These are phyloP conservation scores for Auricularia auricula-judae DNA, from an alignment of 768 basidiomycete genomes.

Conservation along the genomic window DNA sequence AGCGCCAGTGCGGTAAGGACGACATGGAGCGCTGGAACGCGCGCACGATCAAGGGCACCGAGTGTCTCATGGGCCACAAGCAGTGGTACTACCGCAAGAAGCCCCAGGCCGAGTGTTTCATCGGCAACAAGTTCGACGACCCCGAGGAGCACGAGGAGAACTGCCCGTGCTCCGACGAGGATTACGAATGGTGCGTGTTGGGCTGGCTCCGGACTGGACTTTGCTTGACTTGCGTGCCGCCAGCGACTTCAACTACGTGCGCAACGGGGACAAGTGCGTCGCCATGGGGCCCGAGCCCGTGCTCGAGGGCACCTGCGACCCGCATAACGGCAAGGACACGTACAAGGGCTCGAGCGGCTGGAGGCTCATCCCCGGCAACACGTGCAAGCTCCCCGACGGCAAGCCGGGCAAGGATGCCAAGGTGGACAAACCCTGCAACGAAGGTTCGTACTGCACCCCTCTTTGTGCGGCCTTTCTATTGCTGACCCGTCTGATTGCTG, in stretches of 20 bases:
- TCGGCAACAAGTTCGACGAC: slow-evolving; percentile 82
- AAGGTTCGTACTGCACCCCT: slow-evolving; percentile 33
- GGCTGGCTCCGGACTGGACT: background rate
- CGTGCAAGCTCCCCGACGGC: slow-evolving; percentile 38
- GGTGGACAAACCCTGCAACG: slow-evolving; percentile 64
- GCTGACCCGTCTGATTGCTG: background rate
- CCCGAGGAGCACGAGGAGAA: slow-evolving; percentile 73
- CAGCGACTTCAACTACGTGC: slow-evolving; percentile 86
- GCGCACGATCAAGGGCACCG: slow-evolving; percentile 41
- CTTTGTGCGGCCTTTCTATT: background rate
- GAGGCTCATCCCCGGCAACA: slow-evolving; percentile 85
- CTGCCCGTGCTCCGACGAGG: slow-evolving; percentile 75
- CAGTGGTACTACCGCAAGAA: slow-evolving; percentile 93
- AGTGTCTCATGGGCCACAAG: slow-evolving; percentile 95
- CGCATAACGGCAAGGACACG: slow-evolving; percentile 37
- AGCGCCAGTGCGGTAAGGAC: slow-evolving; percentile 49
- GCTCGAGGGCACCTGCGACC: slow-evolving; percentile 57
- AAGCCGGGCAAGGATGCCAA: slow-evolving; percentile 61
- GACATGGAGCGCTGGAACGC: slow-evolving; percentile 92
- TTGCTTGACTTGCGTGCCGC: background rate
- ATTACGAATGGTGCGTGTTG: slow-evolving; percentile 78
- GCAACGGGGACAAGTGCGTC: slow-evolving; percentile 62
- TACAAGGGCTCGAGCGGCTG: slow-evolving; percentile 90
- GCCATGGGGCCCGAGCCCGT: slow-evolving; percentile 83
- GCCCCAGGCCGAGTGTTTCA: slow-evolving; percentile 72